Evolutionary conservation across 345 rosid genomes (phyloP).

Genomic region (Acer yangbiense): DNA sequence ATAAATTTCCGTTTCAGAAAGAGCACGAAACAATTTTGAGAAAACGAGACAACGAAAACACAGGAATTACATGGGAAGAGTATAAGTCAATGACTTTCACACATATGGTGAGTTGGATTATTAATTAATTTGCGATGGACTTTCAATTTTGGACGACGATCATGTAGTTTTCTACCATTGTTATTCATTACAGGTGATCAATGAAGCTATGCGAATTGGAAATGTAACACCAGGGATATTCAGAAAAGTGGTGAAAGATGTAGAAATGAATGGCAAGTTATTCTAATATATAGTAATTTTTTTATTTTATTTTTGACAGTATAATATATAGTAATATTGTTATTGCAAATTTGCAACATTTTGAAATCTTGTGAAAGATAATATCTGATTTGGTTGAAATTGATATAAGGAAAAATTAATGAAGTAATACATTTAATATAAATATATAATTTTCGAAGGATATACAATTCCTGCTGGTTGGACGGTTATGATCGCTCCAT

Average conservation of each 20-base stretch:
- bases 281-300: too few species aligned
- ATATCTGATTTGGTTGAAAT: too few species aligned
- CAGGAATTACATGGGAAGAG: slow-evolving; percentile 22
- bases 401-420: neutral
- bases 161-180: neutral
- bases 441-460: neutral
- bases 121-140: too few species aligned
- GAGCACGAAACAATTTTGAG: neutral
- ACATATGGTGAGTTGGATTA: neutral
- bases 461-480: neutral
- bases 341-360: too few species aligned
- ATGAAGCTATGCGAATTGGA: neutral
- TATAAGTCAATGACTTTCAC: neutral
- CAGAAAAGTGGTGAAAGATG: neutral
- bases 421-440: too few species aligned
- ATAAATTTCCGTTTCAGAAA: neutral
- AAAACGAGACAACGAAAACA: neutral
- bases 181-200: neutral
- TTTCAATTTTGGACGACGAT: too few species aligned
- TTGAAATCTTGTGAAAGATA: too few species aligned
- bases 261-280: neutral
- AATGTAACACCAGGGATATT: neutral
- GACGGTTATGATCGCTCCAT: neutral
- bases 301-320: too few species aligned
- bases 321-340: too few species aligned